Conservation (phyloP, 768 basidiomycete genomes). For the Fistulinella prunicolor region DNA sequence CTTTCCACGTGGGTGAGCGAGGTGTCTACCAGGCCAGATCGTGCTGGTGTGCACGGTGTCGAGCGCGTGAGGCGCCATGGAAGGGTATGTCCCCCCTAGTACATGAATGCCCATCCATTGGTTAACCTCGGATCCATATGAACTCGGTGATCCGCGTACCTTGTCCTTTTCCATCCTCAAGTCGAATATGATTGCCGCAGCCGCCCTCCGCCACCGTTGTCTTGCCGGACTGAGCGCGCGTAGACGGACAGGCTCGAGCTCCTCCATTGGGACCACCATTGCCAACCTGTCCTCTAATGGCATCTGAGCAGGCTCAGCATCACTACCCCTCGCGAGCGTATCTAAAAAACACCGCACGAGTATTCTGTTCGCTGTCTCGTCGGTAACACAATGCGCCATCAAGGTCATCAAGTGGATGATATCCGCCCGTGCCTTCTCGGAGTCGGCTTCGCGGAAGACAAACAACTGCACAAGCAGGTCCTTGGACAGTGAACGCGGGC, state of each 20-base stretch:
- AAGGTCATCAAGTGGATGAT: conserved; percentile 42
- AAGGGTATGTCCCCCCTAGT: conserved; percentile 56
- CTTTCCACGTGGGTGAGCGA: conserved; percentile 33
- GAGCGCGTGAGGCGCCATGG: conserved; percentile 41
- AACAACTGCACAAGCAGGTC: conserved; percentile 41
- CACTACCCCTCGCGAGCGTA: conserved; percentile 25
- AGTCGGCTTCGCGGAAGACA: conserved; percentile 35
- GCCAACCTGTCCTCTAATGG: conserved; percentile 40
- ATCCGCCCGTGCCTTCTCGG: too few relatives aligned
- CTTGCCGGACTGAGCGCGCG: conserved; percentile 33
- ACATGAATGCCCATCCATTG: too few relatives aligned
- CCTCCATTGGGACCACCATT: conserved; percentile 38
- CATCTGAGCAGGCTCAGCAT: conserved; percentile 8
- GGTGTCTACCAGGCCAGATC: conserved; percentile 23
- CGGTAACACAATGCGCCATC: conserved; percentile 49
- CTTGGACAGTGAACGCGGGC: conserved; percentile 39
- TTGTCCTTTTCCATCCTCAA: conserved; percentile 33
- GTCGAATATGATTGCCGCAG: conserved; percentile 36
- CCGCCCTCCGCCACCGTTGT: conserved; percentile 46
- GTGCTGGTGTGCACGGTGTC: conserved; percentile 33
- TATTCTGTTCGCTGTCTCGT: conserved; percentile 44
- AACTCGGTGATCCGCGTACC: conserved; percentile 28
- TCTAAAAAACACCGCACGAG: conserved; percentile 46
- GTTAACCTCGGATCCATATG: too few relatives aligned
- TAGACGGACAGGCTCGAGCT: conserved; percentile 32